Evolutionary conservation across 2,329 filamentous ascomycete species (phyloP).

Genomic region (Acrocalymma vagum): DNA sequence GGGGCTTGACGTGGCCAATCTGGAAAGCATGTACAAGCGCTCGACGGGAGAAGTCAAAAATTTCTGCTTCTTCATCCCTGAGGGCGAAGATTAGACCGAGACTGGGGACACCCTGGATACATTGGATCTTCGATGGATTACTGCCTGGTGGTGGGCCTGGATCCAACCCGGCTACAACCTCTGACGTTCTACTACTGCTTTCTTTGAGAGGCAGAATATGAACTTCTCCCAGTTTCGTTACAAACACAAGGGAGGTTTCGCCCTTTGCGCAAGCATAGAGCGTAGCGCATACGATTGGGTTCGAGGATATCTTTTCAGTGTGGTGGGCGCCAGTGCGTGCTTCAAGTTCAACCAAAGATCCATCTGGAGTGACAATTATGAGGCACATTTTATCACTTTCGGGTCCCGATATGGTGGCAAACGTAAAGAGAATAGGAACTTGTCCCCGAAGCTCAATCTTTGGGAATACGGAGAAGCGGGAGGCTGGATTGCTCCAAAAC

Average conservation of each 20-base stretch:
- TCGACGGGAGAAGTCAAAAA: conserved; percentile 67
- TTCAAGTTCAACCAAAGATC: conserved; percentile 67
- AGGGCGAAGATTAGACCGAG: conserved; percentile 70
- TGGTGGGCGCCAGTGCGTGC: conserved; percentile 52
- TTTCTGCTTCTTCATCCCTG: conserved; percentile 63
- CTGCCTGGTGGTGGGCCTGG: conserved; percentile 44
- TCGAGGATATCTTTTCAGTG: conserved; percentile 37
- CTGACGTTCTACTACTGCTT: conserved; percentile 34
- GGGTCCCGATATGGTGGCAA: conserved; percentile 40
- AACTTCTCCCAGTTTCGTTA: conserved; percentile 43
- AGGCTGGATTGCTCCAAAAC: conserved; percentile 70
- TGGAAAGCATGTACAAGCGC: conserved; percentile 69
- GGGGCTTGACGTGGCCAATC: conserved; percentile 66
- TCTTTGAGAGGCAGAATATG: conserved; percentile 39
- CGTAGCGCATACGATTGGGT: conserved; percentile 34
- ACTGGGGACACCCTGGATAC: conserved; percentile 66
- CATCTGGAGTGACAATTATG: conserved; percentile 70
- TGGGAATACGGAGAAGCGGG: conserved; percentile 63
- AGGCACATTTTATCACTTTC: conserved; percentile 53
- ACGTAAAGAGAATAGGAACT: conserved; percentile 70
- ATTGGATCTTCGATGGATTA: conserved; percentile 58
- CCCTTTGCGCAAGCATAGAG: conserved; percentile 37
- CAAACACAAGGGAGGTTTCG: conserved; percentile 39
- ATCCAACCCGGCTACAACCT: conserved; percentile 44
- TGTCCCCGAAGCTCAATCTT: conserved; percentile 65